Conservation (phyloP, 495 filamentous ascomycete genomes). For the Lasiosphaeria ovina region DNA sequence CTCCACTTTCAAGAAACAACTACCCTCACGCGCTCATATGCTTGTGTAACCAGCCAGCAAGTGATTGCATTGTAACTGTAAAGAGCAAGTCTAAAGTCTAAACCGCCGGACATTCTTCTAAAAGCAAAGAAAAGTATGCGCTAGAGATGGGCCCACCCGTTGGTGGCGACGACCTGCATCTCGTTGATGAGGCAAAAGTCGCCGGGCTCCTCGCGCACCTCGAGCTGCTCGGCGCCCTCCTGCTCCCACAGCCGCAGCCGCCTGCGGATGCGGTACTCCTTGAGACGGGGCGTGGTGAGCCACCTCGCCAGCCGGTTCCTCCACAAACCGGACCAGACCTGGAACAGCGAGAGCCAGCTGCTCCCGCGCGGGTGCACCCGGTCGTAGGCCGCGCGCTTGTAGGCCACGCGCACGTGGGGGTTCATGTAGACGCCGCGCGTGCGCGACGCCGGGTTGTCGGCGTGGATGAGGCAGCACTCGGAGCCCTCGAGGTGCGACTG, state of each 20-base stretch:
- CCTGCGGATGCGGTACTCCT: constrained; percentile 37
- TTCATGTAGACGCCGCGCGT: constrained; percentile 71
- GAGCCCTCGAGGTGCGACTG: constrained; percentile 68
- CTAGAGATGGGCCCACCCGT: constrained; percentile 76
- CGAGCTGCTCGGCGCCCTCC: constrained; percentile 22
- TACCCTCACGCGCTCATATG: no score
- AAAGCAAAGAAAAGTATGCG: neutral
- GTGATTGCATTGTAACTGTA: no score
- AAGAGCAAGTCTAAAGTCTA: no score
- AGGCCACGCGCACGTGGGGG: constrained; percentile 73
- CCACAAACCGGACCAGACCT: constrained; percentile 46
- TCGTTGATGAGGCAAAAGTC: constrained; percentile 73
- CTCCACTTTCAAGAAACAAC: no score
- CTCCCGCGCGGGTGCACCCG: constrained; percentile 28
- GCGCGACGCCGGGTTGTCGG: constrained; percentile 57
- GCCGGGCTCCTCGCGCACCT: constrained; percentile 51
- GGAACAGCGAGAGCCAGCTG: constrained; percentile 33
- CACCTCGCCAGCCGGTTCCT: constrained; percentile 36
- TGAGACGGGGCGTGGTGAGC: constrained; percentile 28
- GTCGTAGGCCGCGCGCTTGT: constrained; percentile 58
- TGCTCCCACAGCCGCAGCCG: constrained; percentile 42
- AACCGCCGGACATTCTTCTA: neutral
- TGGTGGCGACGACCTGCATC: constrained; percentile 75
- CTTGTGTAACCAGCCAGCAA: no score
- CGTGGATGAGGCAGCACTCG: constrained; percentile 82